Base-by-base conservation (phyloP, 2,329 filamentous ascomycete species). In the Beauveria medogensis region DNA sequence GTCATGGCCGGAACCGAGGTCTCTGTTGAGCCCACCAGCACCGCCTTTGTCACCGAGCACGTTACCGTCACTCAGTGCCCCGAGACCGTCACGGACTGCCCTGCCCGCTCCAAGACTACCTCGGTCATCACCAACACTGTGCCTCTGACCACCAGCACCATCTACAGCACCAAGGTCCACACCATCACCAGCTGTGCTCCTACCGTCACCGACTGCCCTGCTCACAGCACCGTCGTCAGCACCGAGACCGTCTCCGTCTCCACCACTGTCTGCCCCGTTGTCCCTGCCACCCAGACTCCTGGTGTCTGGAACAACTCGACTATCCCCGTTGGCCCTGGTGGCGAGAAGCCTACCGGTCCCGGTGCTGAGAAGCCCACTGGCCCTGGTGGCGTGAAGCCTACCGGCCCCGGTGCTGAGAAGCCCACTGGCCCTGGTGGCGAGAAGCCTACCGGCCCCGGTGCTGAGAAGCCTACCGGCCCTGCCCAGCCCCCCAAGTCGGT, bases 1-100 rank as follows among this genome's bases (percentile, higher is more conserved):
- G 71, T 66, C 66, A 64, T 70, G 63, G 69, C 72, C 64, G 57
- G 47, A 28, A 60, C 50, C 30, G 53, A 62, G 54, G 71, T 72
- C 65, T 69, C 71, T 67, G 40, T 52, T 10, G 56, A 59, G 56
- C 56, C 56, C n/a, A 64, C 77, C 66, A 74, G 72, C 57, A 80
- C 82, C 71, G 76, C 82, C 75, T 85, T 80, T 78, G 72, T 77
- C 72, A 85, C 83, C 69, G 75, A 80, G 72, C 73, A 82, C 69
- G 74, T 82, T 67, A 87, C 84, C 74, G 76, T 87, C 80, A 86
- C 82, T 71, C 79, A 79, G 63, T 87, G 84, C 79, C 79, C 75
- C 62, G 76, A 80, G 59, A 78, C 78, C 63, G 82, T 86, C 70
- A 82, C 83, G 72, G 70, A 87, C 83, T 88, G 85, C 80, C 80